A percentile compares a stretch with the other conserved stretches of the same genome.
Conservation (phyloP, 176 grass and related monocot species). For the Poa annua region DNA sequence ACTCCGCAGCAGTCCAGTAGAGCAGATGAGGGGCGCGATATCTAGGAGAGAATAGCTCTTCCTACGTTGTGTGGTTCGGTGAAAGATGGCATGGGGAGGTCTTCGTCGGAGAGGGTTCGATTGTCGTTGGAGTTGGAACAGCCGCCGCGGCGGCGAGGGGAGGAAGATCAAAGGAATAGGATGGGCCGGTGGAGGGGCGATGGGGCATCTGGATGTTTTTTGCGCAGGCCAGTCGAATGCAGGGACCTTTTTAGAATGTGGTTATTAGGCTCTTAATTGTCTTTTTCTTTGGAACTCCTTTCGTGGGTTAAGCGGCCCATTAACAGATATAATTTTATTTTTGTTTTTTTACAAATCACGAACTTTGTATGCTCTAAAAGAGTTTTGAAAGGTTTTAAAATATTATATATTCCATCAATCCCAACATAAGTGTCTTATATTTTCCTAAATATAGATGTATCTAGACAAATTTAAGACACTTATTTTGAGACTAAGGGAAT, state of each 20-base stretch:
- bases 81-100: neutral
- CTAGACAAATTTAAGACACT: too few relatives aligned
- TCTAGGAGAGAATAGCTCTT: neutral
- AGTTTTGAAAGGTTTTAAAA: too few relatives aligned
- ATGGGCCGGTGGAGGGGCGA: constrained; percentile 2
- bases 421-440: too few relatives aligned
- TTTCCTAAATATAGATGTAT: too few relatives aligned
- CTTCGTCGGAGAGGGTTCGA: neutral
- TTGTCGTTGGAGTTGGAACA: neutral
- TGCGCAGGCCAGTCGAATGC: neutral
- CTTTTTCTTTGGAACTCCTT: too few relatives aligned
- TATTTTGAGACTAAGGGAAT: too few relatives aligned
- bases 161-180: constrained; percentile 6
- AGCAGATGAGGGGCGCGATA: neutral
- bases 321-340: too few relatives aligned
- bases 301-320: too few relatives aligned
- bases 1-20: neutral
- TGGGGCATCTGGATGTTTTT: neutral
- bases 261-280: neutral
- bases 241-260: neutral
- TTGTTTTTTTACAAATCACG: too few relatives aligned
- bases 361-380: too few relatives aligned
- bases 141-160: constrained; percentile 7
- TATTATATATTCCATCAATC: too few relatives aligned
- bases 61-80: neutral